Evolutionary conservation across 176 grass and related monocot species (phyloP).

Genomic region (Aechmea fasciata): DNA sequence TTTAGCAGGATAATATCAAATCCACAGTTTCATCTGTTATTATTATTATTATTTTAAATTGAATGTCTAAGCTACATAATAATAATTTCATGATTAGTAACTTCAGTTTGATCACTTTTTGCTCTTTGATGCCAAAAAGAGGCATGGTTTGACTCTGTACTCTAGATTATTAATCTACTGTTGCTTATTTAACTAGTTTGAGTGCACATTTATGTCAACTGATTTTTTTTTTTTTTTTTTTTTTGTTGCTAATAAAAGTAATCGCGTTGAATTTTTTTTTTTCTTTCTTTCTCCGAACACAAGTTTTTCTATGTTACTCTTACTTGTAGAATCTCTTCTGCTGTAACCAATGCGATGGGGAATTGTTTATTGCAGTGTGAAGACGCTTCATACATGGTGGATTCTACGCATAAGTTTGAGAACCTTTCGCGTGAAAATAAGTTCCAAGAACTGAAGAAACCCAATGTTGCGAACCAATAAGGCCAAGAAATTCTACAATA

Average conservation of each 20-base stretch:
- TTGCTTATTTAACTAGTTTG: conserved; percentile 68
- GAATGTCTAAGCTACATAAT: neutral
- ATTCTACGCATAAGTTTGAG: conserved; percentile 56
- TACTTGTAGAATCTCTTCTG: conserved; percentile 49
- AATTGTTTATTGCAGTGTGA: conserved; percentile 46
- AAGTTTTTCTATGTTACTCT: neutral
- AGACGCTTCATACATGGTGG: conserved; percentile 49
- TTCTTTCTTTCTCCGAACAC: neutral
- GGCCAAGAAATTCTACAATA: too few species aligned
- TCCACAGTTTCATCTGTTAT: neutral
- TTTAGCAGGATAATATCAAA: neutral
- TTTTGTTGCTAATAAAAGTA: neutral
- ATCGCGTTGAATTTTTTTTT: conserved; percentile 5
- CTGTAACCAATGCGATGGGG: conserved; percentile 25
- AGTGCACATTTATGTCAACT: conserved; percentile 53
- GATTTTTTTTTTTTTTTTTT: neutral
- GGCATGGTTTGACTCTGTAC: conserved; percentile 65
- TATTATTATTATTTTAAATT: neutral
- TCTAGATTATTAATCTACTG: conserved; percentile 85
- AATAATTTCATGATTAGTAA: neutral
- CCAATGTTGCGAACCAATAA: conserved; percentile 27
- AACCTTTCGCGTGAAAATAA: conserved; percentile 20
- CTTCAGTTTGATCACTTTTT: neutral
- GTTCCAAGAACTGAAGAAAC: conserved; percentile 24
- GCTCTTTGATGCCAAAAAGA: neutral